Percentiles rank a stretch among this genome's conserved stretches.
Evolutionary conservation across 129 eudicot genomes (phyloP).

Genomic region (Lactuca saligna): DNA sequence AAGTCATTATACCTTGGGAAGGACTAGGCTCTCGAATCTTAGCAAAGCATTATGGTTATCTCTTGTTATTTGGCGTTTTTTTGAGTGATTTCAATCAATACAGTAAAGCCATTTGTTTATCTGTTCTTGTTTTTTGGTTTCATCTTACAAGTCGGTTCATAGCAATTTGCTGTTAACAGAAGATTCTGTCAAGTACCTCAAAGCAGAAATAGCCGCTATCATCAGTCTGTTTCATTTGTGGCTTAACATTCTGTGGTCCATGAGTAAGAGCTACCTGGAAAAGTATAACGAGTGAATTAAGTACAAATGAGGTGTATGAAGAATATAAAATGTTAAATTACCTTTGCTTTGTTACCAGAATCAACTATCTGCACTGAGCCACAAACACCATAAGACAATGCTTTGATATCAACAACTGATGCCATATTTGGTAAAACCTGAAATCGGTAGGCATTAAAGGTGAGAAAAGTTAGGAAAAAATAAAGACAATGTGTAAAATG

Average conservation of each 20-base stretch:
- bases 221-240: conserved; percentile 80
- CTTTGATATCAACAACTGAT: conserved; percentile 81
- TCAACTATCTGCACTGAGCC: conserved; percentile 71
- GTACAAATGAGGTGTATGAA: background rate
- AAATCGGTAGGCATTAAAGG: conserved; percentile 6
- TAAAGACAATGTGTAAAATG: background rate
- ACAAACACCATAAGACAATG: conserved; percentile 86
- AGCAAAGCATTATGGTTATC: no score
- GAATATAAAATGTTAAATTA: conserved; percentile 18
- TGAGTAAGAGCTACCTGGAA: conserved; percentile 94
- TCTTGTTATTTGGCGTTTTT: no score
- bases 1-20: no score
- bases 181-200: conserved; percentile 54
- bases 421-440: conserved; percentile 98
- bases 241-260: conserved; percentile 97
- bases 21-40: no score
- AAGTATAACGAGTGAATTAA: conserved; percentile 8
- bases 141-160: no score
- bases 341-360: conserved; percentile 78
- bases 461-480: conserved; percentile 6
- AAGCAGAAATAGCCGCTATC: conserved; percentile 81
- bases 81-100: no score
- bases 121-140: no score
- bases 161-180: background rate
- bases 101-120: no score